These are phyloP conservation scores for Pinus taeda DNA, from an alignment of 75 land plant genomes.

Conservation along the genomic window DNA sequence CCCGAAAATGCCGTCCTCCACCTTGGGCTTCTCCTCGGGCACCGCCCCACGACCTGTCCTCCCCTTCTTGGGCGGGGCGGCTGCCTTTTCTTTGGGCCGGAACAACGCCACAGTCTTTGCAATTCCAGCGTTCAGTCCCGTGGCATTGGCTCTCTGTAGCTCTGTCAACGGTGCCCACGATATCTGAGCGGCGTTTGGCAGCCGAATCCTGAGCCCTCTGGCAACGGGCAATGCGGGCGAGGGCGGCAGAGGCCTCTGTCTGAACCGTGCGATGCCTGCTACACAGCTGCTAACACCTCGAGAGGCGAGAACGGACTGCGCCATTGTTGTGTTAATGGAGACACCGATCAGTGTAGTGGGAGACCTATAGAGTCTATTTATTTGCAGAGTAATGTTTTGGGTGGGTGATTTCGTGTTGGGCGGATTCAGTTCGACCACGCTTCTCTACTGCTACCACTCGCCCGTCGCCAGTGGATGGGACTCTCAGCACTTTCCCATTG, in stretches of 20 bases:
- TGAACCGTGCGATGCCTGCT: neutral
- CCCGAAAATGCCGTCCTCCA: conserved; percentile 88
- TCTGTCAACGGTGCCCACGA: no score
- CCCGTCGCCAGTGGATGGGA: no score
- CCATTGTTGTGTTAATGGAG: neutral
- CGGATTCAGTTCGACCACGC: neutral
- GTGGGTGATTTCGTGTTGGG: no score
- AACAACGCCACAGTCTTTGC: neutral
- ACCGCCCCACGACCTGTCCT: neutral
- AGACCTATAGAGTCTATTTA: no score
- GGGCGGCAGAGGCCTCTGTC: neutral
- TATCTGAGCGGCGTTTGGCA: neutral
- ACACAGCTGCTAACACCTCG: neutral
- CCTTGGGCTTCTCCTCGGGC: conserved; percentile 32
- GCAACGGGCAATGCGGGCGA: neutral
- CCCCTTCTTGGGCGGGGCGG: neutral
- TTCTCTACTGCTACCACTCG: neutral
- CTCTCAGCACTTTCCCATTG: no score
- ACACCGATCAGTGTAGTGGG: neutral
- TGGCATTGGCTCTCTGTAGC: no score
- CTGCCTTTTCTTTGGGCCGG: conserved; percentile 1
- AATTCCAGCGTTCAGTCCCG: neutral
- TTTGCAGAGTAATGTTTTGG: no score
- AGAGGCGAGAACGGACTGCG: neutral
- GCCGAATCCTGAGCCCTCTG: neutral